A percentile compares a stretch with the other conserved stretches of the same genome.
phyloP scores from a whole-genome alignment of 768 basidiomycete genomes.

The Boletus speciosus region DNA sequence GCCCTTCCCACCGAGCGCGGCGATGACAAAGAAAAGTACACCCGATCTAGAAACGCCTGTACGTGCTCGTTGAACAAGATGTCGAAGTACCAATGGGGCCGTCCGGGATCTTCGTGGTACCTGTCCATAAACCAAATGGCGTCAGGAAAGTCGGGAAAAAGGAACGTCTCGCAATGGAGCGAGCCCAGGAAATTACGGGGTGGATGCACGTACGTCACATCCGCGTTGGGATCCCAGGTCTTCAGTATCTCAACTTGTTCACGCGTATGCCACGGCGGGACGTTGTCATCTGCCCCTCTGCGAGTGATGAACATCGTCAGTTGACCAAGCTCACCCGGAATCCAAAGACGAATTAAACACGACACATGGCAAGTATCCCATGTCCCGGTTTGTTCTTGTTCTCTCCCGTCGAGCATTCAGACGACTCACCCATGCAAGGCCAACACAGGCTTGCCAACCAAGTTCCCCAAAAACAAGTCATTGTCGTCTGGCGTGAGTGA shows the following conservation, averaged over 20 bases:
- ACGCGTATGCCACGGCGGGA: conserved; percentile 82
- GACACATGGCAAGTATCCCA: not conserved
- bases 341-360: not conserved
- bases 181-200: not conserved
- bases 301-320: not conserved
- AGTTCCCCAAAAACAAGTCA: conserved; percentile 78
- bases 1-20: not conserved
- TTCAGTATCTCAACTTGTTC: conserved; percentile 57
- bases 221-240: conserved; percentile 50
- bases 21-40: conserved; percentile 12
- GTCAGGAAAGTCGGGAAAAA: not conserved
- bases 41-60: conserved; percentile 49
- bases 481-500: conserved; percentile 84
- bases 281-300: conserved; percentile 80
- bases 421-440: conserved; percentile 71
- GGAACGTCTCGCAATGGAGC: not conserved
- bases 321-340: not conserved
- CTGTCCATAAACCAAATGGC: conserved; percentile 31
- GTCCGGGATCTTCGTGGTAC: conserved; percentile 56
- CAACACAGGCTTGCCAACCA: conserved; percentile 63
- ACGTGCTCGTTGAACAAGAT: conserved; percentile 56
- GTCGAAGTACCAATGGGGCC: conserved; percentile 68
- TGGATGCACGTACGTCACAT: conserved; percentile 46
- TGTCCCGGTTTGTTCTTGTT: not conserved
- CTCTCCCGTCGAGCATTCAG: not conserved